phyloP scores from a whole-genome alignment of 495 filamentous ascomycete species.

The Thermothielavioides terrestris region DNA sequence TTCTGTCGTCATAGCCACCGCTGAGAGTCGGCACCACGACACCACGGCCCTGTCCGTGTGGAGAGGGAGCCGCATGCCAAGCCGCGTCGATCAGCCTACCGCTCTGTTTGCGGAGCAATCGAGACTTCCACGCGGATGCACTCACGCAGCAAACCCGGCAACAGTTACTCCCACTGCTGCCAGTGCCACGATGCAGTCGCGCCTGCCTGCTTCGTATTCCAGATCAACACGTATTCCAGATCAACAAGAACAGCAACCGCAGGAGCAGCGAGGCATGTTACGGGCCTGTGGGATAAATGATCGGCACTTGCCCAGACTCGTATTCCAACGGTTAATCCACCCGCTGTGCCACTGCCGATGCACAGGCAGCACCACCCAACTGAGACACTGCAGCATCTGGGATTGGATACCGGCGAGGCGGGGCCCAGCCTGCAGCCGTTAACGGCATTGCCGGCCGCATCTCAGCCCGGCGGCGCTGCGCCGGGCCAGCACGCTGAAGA shows the following conservation, averaged over 20 bases:
- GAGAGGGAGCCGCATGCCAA: not conserved
- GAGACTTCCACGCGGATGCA: not conserved
- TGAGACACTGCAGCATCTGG: not conserved
- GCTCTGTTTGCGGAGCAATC: not conserved
- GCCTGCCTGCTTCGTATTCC: not conserved
- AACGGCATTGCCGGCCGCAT: no score
- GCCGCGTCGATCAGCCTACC: not conserved
- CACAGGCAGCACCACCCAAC: not conserved
- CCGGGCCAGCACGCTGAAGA: no score
- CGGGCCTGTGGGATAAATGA: not conserved
- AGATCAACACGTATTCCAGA: not conserved
- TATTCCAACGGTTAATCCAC: slow-evolving; percentile 1
- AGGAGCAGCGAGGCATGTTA: not conserved
- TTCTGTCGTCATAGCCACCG: not conserved
- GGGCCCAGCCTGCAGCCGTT: not conserved
- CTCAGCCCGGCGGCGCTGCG: no score
- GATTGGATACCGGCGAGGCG: not conserved
- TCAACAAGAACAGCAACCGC: not conserved
- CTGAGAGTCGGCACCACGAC: not conserved
- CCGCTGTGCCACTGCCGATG: not conserved
- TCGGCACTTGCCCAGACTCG: slow-evolving; percentile 5
- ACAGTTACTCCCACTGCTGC: not conserved
- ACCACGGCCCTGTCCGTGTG: not conserved
- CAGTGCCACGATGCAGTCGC: not conserved
- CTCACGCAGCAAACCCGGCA: not conserved